Percentiles rank a stretch among this genome's conserved stretches.
These are phyloP conservation scores for Tylopilus plumbeoviolaceoides DNA, from an alignment of 768 basidiomycete genomes.

Conservation along the genomic window DNA sequence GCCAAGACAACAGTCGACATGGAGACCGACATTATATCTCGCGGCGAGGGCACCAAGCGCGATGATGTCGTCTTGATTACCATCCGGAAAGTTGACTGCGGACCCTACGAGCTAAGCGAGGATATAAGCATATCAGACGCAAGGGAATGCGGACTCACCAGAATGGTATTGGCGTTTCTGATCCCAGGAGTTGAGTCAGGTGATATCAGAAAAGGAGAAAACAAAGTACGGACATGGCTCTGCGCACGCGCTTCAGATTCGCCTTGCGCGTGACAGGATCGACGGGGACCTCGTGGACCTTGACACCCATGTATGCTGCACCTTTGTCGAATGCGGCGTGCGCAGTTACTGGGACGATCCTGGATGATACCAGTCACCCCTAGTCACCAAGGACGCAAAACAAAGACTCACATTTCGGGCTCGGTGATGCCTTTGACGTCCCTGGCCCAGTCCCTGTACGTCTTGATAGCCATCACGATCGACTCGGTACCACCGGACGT, in stretches of 20 bases:
- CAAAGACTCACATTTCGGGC: constrained; percentile 52
- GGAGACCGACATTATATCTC: constrained; percentile 74
- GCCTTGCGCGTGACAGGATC: constrained; percentile 73
- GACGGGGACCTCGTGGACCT: constrained; percentile 59
- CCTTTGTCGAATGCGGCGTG: constrained; percentile 98
- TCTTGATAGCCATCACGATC: constrained; percentile 93
- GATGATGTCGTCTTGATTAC: constrained; percentile 82
- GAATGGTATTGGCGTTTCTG: constrained; percentile 85
- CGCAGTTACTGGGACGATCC: constrained; percentile 80
- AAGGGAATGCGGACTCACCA: constrained; percentile 44
- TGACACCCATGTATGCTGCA: constrained; percentile 82
- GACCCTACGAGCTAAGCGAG: constrained; percentile 72
- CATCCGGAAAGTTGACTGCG: constrained; percentile 81
- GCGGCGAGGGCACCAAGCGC: constrained; percentile 72
- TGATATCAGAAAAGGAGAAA: neutral
- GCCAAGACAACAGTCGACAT: constrained; percentile 94
- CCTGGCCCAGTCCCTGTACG: constrained; percentile 97
- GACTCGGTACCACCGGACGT: constrained; percentile 94
- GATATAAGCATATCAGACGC: neutral
- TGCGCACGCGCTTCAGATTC: constrained; percentile 67
- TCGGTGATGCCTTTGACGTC: too few species aligned
- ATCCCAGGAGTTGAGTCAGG: constrained; percentile 3
- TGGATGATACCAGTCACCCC: constrained; percentile 25
- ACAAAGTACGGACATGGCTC: constrained; percentile 74
- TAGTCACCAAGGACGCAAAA: neutral